phyloP scores from a whole-genome alignment of 202 grass and related monocot species.

The Panicum hallii region DNA sequence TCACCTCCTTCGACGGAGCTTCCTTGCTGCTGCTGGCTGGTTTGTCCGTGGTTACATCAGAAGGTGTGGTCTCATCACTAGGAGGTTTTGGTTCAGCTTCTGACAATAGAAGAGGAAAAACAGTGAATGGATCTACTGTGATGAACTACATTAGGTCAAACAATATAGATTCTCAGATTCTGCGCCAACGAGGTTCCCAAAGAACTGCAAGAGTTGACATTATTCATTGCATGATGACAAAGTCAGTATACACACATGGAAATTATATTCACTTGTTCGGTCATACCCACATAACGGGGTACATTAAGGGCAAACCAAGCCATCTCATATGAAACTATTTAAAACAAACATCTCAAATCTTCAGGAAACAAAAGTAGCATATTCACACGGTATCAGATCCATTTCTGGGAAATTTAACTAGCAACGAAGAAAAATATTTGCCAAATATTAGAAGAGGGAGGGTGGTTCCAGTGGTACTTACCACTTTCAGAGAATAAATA shows the following conservation, averaged over 20 bases:
- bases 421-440: background rate
- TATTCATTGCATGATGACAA: conserved; percentile 22
- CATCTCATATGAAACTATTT: background rate
- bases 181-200: background rate
- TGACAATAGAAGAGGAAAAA: conserved; percentile 29
- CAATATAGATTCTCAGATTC: background rate
- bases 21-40: conserved; percentile 33
- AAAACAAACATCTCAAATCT: background rate
- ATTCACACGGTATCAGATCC: conserved; percentile 18
- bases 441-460: background rate
- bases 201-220: conserved; percentile 17
- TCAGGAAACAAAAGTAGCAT: conserved; percentile 7
- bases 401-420: conserved; percentile 3
- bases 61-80: background rate
- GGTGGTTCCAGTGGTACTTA: conserved; percentile 23
- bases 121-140: background rate
- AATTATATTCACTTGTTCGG: background rate
- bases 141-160: conserved; percentile 4
- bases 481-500: conserved; percentile 74
- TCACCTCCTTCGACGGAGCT: conserved; percentile 63
- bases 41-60: conserved; percentile 38
- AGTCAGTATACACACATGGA: conserved; percentile 6
- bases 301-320: background rate
- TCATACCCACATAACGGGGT: background rate
- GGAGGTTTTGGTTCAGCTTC: conserved; percentile 36